Evolutionary conservation across 768 basidiomycete genomes (phyloP).

Genomic region (Lyophyllum decastes): DNA sequence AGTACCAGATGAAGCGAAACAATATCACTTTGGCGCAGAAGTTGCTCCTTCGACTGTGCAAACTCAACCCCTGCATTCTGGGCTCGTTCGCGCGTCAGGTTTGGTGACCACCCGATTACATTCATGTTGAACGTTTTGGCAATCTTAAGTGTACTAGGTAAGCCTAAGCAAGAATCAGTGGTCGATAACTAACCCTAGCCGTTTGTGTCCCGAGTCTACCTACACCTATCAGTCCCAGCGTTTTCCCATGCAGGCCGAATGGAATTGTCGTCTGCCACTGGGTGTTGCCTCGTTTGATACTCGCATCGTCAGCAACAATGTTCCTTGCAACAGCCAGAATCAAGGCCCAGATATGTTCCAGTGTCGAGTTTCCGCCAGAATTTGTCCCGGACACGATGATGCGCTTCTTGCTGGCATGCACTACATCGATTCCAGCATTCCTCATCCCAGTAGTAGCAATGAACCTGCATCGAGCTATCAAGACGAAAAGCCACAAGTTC

Average conservation of each 20-base stretch:
- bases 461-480: slow-evolving; percentile 29
- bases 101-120: slow-evolving; percentile 65
- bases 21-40: slow-evolving; percentile 56
- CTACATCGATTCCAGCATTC: slow-evolving; percentile 53
- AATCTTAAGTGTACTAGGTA: slow-evolving; percentile 35
- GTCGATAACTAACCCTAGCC: slow-evolving; percentile 41
- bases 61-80: slow-evolving; percentile 51
- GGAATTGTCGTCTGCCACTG: slow-evolving; percentile 59
- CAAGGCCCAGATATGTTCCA: slow-evolving; percentile 68
- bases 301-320: slow-evolving; percentile 49
- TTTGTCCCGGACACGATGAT: slow-evolving; percentile 56
- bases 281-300: slow-evolving; percentile 42
- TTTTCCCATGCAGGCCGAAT: slow-evolving; percentile 51
- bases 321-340: slow-evolving; percentile 53
- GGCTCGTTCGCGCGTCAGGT: slow-evolving; percentile 61
- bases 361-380: slow-evolving; percentile 45
- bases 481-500: not conserved
- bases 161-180: not conserved
- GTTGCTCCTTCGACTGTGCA: slow-evolving; percentile 49
- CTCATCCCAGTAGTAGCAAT: slow-evolving; percentile 57
- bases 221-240: slow-evolving; percentile 61
- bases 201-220: slow-evolving; percentile 56
- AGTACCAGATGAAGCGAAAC: slow-evolving; percentile 64
- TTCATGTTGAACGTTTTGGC: slow-evolving; percentile 61
- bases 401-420: slow-evolving; percentile 45